Base-by-base conservation (phyloP, 192 early-diverging fungal species). In the Podila epigama region DNA sequence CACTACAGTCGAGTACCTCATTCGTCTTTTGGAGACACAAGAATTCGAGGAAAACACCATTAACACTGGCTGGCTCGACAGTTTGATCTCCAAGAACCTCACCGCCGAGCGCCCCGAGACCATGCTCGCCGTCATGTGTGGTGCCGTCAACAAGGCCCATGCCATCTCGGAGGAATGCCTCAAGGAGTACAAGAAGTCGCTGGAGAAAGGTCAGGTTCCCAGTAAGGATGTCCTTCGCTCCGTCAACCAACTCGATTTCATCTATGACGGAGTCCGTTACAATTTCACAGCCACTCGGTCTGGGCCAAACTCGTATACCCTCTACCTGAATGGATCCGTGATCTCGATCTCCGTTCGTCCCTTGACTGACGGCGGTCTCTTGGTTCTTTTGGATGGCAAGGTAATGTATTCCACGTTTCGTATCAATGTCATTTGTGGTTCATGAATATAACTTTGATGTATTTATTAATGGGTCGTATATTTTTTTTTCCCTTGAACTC, bases 1-100 rank as follows among this genome's bases (percentile, higher is more conserved):
- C 50, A 99, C 96, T 12, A 98, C 97, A 9, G 94, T 98, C 42
- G 97, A 99, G 86, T 99, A 97, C 64, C 89, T 99, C 32, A 91
- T 97, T 79, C 90, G 92, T 68, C 87, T 99, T 53, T 83, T 98
- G 32, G 97, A 99, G 80, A 94, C 91, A 42, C 84, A 91, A 13
- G 94, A 92, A 68, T 99, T 95, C 63, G 85, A 89, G 55, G 88
- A 92, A 60, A 99, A 99, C 83, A 84, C 85, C 7, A 91, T 98
- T 69, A 97, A 93, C 25, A 99, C 97, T 42, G 92, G 92, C 35
- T 99, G 97, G 96, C 87, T 99, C 34, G 97, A 99, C 73, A 91
- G 84, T 61, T 81, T 98, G 55, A 99, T 99, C 65, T 92, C 92
- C 29, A 85, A 90, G 52, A 93, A 96, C 68, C 69, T 97, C 75